A percentile compares a stretch with the other conserved stretches of the same genome.
Evolutionary conservation across 352 stramenopile genomes (phyloP).

Genomic region (Phytopythium delawarense): DNA sequence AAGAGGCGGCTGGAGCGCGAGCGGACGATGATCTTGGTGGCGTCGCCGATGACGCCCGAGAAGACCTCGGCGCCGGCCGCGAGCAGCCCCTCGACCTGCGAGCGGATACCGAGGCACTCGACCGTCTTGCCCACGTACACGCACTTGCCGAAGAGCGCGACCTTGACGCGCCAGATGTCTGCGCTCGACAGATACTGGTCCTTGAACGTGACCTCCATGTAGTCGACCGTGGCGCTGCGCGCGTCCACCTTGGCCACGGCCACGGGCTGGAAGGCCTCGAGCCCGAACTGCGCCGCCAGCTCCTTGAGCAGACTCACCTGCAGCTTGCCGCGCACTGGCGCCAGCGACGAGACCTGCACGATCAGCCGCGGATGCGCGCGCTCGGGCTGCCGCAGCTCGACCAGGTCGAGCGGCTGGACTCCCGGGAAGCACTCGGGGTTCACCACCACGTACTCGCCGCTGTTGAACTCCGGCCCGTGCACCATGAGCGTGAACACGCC

Average conservation of each 20-base stretch:
- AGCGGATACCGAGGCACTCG: constrained; percentile 73
- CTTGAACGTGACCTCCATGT: constrained; percentile 88
- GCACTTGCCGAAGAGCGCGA: constrained; percentile 68
- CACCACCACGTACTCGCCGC: constrained; percentile 63
- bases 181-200: constrained; percentile 90
- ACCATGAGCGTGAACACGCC: constrained; percentile 60
- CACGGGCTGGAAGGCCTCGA: constrained; percentile 60
- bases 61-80: constrained; percentile 57
- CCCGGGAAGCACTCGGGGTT: constrained; percentile 74
- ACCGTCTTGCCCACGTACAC: constrained; percentile 77
- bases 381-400: constrained; percentile 61
- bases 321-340: constrained; percentile 63
- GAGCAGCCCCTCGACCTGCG: constrained; percentile 89
- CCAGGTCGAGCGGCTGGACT: constrained; percentile 45
- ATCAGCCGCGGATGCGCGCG: constrained; percentile 55
- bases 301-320: constrained; percentile 79
- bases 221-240: constrained; percentile 63
- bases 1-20: constrained; percentile 95
- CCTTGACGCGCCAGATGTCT: constrained; percentile 89
- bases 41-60: constrained; percentile 92
- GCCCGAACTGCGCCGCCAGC: constrained; percentile 62
- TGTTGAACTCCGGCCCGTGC: constrained; percentile 64
- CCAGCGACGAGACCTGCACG: constrained; percentile 56
- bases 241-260: constrained; percentile 53
- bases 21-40: constrained; percentile 96